Evolutionary conservation across 768 basidiomycete species (phyloP), one percentile per base, ranked within the genome.

Genomic region (Auriscalpium orientale): DNA sequence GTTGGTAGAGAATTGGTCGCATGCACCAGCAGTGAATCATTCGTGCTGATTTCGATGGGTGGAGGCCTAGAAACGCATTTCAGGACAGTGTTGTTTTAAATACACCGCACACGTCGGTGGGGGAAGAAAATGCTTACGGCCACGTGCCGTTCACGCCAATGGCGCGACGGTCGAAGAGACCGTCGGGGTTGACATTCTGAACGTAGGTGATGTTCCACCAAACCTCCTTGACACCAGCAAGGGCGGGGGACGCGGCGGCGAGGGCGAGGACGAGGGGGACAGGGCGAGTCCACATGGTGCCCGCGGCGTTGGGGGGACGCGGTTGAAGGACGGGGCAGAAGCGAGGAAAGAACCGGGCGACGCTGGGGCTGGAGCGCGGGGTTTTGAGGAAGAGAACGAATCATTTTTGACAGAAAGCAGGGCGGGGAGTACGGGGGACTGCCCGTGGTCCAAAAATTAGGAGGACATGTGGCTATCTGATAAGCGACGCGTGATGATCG

Each of bases 171-270:
- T 82, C 74, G 51, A 73, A 80, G 51, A 93, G 80, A 6, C 89
- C 91, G 66, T 95, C 93, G 2, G 95, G 95, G 70, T 85, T 91
- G 47, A 80, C 87, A 57, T 83, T 70, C 28, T 84, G 70, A 53
- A 91, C 84, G 58, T 91, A 95, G 49, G 91, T 87, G 70, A 98
- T 78, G 68, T 97, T 87, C 93, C 93, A 95, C 89, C 89, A 91
- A 13, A 82, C 55, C 63, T 91, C 89, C 2, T 83, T 77, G 15
- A 88, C 74, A 28, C 79, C 85, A n/a, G 84, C 87, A 15, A 80
- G 63, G n/a, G 68, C 79, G 35, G 75, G 69, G 3, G 73, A 59
- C 40, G 73, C 67, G 46, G 71, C 56, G 57, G 61, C 55, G 56
- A 72, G 62, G 60, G 71, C 59, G 64, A 67, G 57, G 53, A 59